Conservation (phyloP, 2,329 filamentous ascomycete species). For the Colletotrichum endophyticum region DNA sequence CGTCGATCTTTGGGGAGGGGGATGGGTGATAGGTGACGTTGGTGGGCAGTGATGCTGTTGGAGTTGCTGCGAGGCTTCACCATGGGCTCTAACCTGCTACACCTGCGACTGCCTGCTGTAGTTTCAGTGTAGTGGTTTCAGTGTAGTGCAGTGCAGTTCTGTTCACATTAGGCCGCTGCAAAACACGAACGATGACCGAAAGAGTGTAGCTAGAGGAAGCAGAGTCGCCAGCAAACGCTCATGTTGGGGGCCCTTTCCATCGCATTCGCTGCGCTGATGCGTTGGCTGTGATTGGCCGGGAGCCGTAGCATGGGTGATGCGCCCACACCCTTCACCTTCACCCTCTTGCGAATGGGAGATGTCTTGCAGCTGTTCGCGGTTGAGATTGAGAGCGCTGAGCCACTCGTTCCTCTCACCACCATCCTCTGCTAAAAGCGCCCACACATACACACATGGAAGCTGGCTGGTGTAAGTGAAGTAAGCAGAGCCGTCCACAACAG, state of each 20-base stretch:
- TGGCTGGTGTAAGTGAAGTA: background rate
- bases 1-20: background rate
- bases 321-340: background rate
- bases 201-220: background rate
- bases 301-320: background rate
- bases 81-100: background rate
- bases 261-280: background rate
- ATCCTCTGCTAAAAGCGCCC: background rate
- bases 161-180: background rate
- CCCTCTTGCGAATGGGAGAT: background rate
- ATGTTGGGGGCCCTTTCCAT: background rate
- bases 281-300: background rate
- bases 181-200: rapidly evolving
- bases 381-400: background rate
- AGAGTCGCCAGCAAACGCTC: background rate
- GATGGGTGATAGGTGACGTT: background rate
- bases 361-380: constrained; percentile 1
- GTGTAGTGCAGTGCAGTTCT: background rate
- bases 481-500: background rate
- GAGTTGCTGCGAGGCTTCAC: background rate
- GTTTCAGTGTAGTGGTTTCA: background rate
- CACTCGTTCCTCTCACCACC: background rate
- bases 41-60: background rate
- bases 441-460: background rate
- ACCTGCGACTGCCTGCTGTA: background rate